These are phyloP conservation scores for Colletotrichum endophyticum DNA, from an alignment of 2,329 filamentous ascomycete species.

Conservation along the genomic window DNA sequence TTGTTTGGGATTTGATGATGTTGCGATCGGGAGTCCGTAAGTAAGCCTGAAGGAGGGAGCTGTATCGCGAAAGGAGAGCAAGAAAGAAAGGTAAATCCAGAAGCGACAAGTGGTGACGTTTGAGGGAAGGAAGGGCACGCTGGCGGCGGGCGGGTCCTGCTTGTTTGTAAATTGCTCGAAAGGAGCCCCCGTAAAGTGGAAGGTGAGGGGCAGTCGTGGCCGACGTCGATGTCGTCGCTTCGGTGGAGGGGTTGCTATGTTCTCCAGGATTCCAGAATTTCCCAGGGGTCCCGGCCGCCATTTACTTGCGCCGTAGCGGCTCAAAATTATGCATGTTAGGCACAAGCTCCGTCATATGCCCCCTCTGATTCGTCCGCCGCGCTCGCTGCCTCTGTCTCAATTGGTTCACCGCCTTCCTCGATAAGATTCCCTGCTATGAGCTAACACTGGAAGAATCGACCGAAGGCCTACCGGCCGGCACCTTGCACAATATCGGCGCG, in stretches of 20 bases:
- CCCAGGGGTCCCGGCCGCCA: conserved; percentile 9
- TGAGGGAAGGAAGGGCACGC: neutral
- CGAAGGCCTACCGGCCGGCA: neutral
- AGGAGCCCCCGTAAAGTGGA: neutral
- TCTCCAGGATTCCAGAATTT: conserved; percentile 26
- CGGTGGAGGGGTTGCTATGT: conserved; percentile 21
- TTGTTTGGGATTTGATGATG: neutral
- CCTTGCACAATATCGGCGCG: neutral
- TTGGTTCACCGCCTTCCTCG: conserved; percentile 2
- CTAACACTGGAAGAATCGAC: neutral
- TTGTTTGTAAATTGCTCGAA: conserved; percentile 7
- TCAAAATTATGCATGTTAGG: conserved; percentile 18
- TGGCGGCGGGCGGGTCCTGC: neutral
- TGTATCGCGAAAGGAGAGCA: neutral
- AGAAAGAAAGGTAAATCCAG: neutral
- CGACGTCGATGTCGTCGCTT: neutral
- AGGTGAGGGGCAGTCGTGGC: conserved; percentile 12
- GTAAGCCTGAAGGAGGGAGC: neutral
- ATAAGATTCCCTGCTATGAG: neutral
- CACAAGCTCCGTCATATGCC: neutral
- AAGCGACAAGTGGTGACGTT: conserved; percentile 3
- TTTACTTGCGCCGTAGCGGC: conserved; percentile 1
- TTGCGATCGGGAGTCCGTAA: neutral
- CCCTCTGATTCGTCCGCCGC: neutral
- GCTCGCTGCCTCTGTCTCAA: neutral